A percentile compares a stretch with the other conserved stretches of the same genome.
phyloP scores from a whole-genome alignment of 176 grass and related monocot species.

The Pontederia paniculata region DNA sequence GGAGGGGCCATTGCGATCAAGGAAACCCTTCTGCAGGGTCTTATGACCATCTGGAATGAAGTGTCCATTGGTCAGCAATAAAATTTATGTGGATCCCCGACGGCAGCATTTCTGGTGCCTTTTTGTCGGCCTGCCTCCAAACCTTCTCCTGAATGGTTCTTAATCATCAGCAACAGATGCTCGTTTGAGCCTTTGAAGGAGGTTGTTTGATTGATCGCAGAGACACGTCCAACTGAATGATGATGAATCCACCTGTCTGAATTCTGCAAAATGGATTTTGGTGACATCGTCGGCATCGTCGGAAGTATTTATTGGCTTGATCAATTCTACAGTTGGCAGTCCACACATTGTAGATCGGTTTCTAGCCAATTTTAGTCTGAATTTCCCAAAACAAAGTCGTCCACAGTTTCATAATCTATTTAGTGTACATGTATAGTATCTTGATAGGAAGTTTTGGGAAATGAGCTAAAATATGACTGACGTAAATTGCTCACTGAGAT shows the following conservation, averaged over 20 bases:
- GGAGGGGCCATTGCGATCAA: slow-evolving; percentile 55
- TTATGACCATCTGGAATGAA: slow-evolving; percentile 70
- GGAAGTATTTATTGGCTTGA: too few relatives aligned
- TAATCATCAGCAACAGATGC: too few relatives aligned
- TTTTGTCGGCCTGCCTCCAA: background rate
- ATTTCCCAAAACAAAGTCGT: background rate
- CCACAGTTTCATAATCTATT: background rate
- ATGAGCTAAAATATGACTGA: slow-evolving; percentile 4
- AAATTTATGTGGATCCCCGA: too few relatives aligned
- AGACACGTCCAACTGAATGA: too few relatives aligned
- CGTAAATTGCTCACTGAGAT: background rate
- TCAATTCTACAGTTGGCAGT: background rate
- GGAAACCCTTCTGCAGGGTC: slow-evolving; percentile 49
- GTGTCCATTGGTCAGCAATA: background rate
- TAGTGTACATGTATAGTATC: slow-evolving; percentile 18
- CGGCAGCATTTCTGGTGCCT: background rate
- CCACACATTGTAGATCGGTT: background rate
- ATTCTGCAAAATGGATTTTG: too few relatives aligned
- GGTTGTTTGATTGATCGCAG: too few relatives aligned
- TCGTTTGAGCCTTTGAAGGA: too few relatives aligned
- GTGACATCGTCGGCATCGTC: too few relatives aligned
- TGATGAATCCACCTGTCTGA: too few relatives aligned
- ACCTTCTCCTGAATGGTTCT: too few relatives aligned
- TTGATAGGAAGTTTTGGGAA: slow-evolving; percentile 1
- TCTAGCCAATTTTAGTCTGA: background rate